Conservation (phyloP, 139 green algal genomes). For the Auxenochlorella protothecoides region DNA sequence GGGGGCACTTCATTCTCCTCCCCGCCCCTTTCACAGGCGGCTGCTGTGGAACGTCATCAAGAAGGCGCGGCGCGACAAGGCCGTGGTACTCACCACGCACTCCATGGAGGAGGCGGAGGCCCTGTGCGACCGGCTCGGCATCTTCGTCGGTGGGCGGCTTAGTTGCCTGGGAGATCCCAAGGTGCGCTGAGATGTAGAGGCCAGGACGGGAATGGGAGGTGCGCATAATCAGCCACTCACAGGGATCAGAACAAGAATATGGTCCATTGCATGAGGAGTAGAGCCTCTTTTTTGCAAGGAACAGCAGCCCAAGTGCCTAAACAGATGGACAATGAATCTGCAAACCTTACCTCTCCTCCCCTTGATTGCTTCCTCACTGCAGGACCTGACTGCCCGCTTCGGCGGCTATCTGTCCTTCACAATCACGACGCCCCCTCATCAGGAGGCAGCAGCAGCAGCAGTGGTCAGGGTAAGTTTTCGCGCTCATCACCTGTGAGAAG, state of each 20-base stretch:
- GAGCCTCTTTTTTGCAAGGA: too few relatives aligned
- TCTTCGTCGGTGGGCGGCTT: constrained; percentile 56
- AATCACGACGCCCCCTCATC: constrained; percentile 45
- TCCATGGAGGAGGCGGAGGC: constrained; percentile 64
- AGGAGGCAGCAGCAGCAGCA: constrained; percentile 29
- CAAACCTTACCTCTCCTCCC: too few relatives aligned
- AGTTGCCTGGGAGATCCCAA: constrained; percentile 47
- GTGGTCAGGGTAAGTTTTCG: constrained; percentile 16
- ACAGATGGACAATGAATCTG: too few relatives aligned
- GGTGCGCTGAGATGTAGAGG: too few relatives aligned
- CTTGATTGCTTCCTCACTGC: background rate
- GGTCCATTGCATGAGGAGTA: too few relatives aligned
- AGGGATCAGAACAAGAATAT: too few relatives aligned
- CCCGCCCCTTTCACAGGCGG: constrained; percentile 10
- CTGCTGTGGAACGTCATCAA: constrained; percentile 73
- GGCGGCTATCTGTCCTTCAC: constrained; percentile 64
- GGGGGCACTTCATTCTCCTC: too few relatives aligned
- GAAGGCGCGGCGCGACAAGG: constrained; percentile 24
- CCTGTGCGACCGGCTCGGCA: constrained; percentile 73
- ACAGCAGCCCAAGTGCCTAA: too few relatives aligned
- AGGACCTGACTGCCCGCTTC: constrained; percentile 62
- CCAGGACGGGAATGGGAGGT: too few relatives aligned
- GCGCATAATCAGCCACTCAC: too few relatives aligned
- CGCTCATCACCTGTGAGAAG: too few relatives aligned
- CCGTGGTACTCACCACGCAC: constrained; percentile 90